Conservation (phyloP, 2,329 filamentous ascomycete species). For the Apiospora marii region DNA sequence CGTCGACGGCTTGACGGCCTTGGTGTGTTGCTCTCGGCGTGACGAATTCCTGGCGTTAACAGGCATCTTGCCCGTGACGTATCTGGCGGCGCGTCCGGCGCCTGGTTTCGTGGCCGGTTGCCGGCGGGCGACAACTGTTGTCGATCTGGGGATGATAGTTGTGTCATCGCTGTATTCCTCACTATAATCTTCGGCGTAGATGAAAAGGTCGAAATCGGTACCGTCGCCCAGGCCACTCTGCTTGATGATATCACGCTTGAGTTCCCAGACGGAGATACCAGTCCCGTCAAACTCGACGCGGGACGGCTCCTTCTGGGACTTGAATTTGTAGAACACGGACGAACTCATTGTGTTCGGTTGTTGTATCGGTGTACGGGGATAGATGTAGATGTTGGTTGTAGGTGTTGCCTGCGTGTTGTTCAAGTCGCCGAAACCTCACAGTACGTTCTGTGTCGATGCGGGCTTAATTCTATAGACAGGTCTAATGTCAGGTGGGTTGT, state of each 20-base stretch:
- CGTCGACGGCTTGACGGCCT: slow-evolving; percentile 65
- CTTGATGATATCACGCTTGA: slow-evolving; percentile 98
- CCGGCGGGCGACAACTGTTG: slow-evolving; percentile 88
- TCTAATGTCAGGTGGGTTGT: slow-evolving; percentile 1
- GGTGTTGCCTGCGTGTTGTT: background rate
- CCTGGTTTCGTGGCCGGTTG: slow-evolving; percentile 85
- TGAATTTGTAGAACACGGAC: slow-evolving; percentile 99
- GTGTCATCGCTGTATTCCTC: slow-evolving; percentile 99
- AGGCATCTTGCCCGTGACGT: slow-evolving; percentile 96
- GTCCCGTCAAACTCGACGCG: slow-evolving; percentile 97
- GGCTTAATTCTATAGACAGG: slow-evolving; percentile 11
- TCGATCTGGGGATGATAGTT: slow-evolving; percentile 94
- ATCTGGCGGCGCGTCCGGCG: slow-evolving; percentile 89
- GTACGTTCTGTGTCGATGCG: slow-evolving; percentile 2
- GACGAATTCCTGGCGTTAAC: slow-evolving; percentile 83
- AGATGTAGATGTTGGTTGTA: slow-evolving; percentile 11
- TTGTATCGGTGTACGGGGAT: background rate
- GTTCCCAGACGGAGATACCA: slow-evolving; percentile 96
- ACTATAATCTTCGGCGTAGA: slow-evolving; percentile 90
- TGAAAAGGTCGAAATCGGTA: slow-evolving; percentile 93
- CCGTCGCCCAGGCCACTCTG: slow-evolving; percentile 94
- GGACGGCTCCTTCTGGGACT: slow-evolving; percentile 94
- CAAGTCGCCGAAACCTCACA: slow-evolving; percentile 7
- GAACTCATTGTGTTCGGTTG: slow-evolving; percentile 76
- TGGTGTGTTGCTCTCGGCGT: slow-evolving; percentile 68